Base-by-base conservation (phyloP, 176 grass and related monocot genomes). In the Triticum timopheevii region DNA sequence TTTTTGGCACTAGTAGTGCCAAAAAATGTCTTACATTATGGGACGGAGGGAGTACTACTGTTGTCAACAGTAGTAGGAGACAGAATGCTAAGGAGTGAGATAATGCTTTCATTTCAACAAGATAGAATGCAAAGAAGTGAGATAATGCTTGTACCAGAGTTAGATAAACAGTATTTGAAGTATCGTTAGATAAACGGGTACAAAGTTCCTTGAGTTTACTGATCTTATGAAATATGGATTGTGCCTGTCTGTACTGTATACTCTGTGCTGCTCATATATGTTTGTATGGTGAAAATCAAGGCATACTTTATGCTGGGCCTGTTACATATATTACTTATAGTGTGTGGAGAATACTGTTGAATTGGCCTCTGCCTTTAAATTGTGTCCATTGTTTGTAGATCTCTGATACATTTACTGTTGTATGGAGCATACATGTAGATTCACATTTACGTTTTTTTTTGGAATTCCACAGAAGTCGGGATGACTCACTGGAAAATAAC, bases 401-500 rank as follows among this genome's bases (percentile, higher is more conserved):
- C 9, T 56, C 9, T 71, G 31, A 59, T 71, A 9, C 56, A 20
- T 39, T 13, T 82, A 39, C 47, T 58, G 17, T 17, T 52, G 16
- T 47, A 47, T 67, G 5, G 52, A 47, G 9, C 17, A 22, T 64
- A 81, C 61, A 62, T 86, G 36, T 61, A 65, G 10, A 68, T 81
- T 31, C 25, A 69, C 15, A 77, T 24, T 50, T 85, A 28, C 11
- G 17, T 42, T 16, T 84, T 84, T 84, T 85, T 79, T 52, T 67
- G 58, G 42, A 85, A 20, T 76, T 85, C 35, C 15, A 25, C 85
- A 98, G 94, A 87, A 91, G 76, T 79, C 69, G 63, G 77, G 92
- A 88, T 80, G 96, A 89, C 20, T 73, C 64, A 22, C 50, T 78
- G 8, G 83, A 77, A 83, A 89, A 85, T 84, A 96, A 96, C 20